phyloP scores from a whole-genome alignment of 306 rosid genomes.

The Arachis hypogaea region DNA sequence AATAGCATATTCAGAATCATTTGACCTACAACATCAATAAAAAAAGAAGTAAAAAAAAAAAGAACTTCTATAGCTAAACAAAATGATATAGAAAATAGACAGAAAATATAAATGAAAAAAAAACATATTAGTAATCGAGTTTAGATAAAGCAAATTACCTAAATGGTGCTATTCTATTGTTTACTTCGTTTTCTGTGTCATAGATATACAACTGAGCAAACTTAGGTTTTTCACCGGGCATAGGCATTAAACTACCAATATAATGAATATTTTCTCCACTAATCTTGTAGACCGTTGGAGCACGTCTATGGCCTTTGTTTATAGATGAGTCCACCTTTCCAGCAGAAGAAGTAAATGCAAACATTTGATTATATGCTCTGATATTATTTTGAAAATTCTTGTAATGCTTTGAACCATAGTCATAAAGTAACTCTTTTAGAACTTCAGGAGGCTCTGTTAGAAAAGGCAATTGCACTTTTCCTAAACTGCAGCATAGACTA shows the following conservation, averaged over 20 bases:
- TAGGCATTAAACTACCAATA: too few relatives aligned
- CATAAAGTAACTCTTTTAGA: not conserved
- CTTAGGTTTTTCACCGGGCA: not conserved
- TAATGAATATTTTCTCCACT: not conserved
- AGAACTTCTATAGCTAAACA: too few relatives aligned
- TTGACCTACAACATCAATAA: too few relatives aligned
- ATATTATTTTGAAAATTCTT: too few relatives aligned
- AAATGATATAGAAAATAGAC: too few relatives aligned
- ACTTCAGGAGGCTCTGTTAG: not conserved
- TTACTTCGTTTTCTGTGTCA: not conserved
- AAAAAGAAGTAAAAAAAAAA: too few relatives aligned
- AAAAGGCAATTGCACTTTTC: not conserved
- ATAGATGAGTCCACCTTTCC: not conserved
- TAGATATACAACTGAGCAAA: not conserved
- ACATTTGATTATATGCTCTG: not conserved
- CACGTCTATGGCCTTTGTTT: not conserved
- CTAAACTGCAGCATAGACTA: not conserved
- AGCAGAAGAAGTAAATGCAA: not conserved
- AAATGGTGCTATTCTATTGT: too few relatives aligned
- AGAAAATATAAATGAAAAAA: too few relatives aligned
- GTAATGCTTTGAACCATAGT: too few relatives aligned
- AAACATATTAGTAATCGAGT: too few relatives aligned
- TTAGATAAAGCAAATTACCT: too few relatives aligned
- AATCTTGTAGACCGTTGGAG: not conserved
- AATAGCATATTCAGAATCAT: too few relatives aligned